Base-by-base conservation (phyloP, 1,284 basidiomycete genomes). In the Cutaneotrichosporon sp. region DNA sequence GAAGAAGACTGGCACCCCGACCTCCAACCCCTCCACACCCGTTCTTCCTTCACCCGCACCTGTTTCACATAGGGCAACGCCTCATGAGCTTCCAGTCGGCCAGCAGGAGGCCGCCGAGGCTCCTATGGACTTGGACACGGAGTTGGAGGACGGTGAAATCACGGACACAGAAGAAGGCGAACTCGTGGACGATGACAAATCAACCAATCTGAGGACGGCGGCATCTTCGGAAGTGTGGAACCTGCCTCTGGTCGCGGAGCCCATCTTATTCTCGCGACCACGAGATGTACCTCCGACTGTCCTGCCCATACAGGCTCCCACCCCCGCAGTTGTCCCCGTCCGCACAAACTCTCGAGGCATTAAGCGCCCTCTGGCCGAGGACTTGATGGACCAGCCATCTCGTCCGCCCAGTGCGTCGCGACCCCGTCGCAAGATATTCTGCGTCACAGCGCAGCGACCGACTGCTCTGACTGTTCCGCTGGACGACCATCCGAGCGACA, bases 111-210 rank as follows among this genome's bases (percentile, higher is more conserved):
- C 22, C 64, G 75, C 31, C 8, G 69, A 61, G 53, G 64, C 64
- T 1, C 65, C 64, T 13, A 68, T 68, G 66, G 68, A 69, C 32
- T 61, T 70, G 38, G 70, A 73, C 26, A 72, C 75, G 34, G 66
- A 69, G 21, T 64, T 70, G 4, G 77, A 79, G 62, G 74, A 76
- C 55, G 77, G 77, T 3, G 75, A 79, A 64, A 76, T 77, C 32
- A 57, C 58, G 5, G 65, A 66, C n/a, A 21, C 55, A 10, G 52
- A 56, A 34, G 31, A 34, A 32, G 31, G 32, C 32, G 57, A 34
- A 18, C 14, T 26, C 18, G 30, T 49, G 49, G 32, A 38, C 4
- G 32, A 21, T 8, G 30, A 16, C 51, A 34, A 8, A 5, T 31
- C 51, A 14, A 53, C 51, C 30, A n/a, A 26, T 31, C 2, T 38